phyloP scores from a whole-genome alignment of 208 protist species.

The Leishmania braziliensis region DNA sequence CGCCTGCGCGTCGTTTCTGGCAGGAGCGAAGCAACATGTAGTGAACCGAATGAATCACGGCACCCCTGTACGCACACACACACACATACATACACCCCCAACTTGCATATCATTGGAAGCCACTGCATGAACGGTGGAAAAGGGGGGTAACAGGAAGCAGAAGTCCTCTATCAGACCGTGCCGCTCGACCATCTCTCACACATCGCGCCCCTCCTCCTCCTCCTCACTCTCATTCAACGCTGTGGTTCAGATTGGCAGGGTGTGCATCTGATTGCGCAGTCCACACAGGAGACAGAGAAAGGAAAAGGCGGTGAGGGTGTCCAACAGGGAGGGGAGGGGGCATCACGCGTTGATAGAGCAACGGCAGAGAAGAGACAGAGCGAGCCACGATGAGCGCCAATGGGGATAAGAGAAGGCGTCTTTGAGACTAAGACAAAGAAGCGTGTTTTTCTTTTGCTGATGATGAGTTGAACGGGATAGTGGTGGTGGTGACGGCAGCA shows the following conservation, averaged over 20 bases:
- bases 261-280: neutral
- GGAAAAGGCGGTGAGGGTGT: neutral
- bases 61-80: neutral
- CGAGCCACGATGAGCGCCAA: neutral
- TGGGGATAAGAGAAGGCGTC: neutral
- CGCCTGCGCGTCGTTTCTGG: neutral
- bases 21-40: neutral
- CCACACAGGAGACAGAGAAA: neutral
- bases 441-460: neutral
- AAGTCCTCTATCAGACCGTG: neutral
- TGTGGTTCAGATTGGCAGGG: neutral
- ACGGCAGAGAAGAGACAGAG: neutral
- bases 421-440: neutral
- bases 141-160: neutral
- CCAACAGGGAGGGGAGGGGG: neutral
- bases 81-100: neutral
- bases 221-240: neutral
- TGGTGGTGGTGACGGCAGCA: neutral
- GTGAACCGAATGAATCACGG: neutral
- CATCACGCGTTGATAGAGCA: neutral
- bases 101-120: too few species aligned
- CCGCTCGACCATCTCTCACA: neutral
- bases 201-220: neutral
- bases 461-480: neutral
- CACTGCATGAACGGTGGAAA: neutral